Conservation (phyloP, 1,284 basidiomycete species). For the Malassezia sp. region DNA sequence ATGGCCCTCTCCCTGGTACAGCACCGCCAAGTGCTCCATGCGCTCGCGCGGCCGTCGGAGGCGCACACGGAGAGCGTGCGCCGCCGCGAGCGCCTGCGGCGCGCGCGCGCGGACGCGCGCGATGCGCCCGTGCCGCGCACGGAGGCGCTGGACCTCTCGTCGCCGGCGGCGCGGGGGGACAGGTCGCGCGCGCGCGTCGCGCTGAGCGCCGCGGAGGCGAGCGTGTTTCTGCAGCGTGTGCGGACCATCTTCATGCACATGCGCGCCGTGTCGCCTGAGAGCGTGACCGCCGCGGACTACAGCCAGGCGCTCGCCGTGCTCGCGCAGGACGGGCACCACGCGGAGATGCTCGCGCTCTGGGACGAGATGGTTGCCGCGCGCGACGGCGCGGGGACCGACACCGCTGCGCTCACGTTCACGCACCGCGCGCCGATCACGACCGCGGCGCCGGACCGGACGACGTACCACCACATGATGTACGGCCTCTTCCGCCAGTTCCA, state of each 20-base stretch:
- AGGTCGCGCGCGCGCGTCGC: background rate
- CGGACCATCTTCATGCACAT: conserved; percentile 5
- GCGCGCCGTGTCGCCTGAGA: background rate
- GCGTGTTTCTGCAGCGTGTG: conserved; percentile 1
- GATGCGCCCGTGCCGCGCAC: background rate
- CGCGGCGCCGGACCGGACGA: conserved; percentile 19
- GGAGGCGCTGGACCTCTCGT: conserved; percentile 6
- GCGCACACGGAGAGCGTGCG: conserved; percentile 3
- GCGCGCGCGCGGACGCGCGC: background rate
- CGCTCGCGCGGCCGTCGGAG: background rate
- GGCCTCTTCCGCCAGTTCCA: conserved; percentile 29
- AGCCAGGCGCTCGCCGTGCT: conserved; percentile 30
- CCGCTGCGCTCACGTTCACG: too few relatives aligned
- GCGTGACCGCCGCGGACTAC: conserved; percentile 16
- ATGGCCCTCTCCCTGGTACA: conserved; percentile 9
- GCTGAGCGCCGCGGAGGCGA: conserved; percentile 4
- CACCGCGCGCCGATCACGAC: background rate
- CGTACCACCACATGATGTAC: conserved; percentile 31
- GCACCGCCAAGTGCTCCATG: conserved; percentile 11
- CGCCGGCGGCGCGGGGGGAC: conserved; percentile 6
- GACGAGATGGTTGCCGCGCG: conserved; percentile 20
- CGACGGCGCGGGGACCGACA: too few relatives aligned
- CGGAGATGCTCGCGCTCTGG: conserved; percentile 31
- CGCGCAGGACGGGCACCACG: conserved; percentile 24
- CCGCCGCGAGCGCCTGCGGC: background rate